Evolutionary conservation across 257 asterid species (phyloP), one percentile per base, ranked within the genome.

Genomic region (Solanum pinnatisectum): DNA sequence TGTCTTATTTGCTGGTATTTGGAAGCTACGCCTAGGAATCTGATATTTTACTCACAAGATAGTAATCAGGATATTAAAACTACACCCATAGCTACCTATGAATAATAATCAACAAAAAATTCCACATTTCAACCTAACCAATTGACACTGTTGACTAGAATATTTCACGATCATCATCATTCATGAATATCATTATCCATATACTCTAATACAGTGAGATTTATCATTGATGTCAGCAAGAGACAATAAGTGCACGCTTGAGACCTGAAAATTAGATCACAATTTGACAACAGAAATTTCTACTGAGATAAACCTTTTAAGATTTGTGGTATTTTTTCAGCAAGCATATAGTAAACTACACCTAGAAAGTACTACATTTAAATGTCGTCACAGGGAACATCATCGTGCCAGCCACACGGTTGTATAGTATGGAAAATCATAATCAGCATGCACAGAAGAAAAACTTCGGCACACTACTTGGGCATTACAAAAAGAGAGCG

Each of bases 281-380:
- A 32, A 71, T 71, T 8, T 32, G 39, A 23, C 78, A 33, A 40
- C 16, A 33, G n/a, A 32, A n/a, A 71, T 71, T 30, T 71, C 42
- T 71, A 32, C 13, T 14, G 8, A 63, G 44, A 74, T 6, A 30
- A 91, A 95, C 98, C 90, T 94, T 92, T 98, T 94, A 20, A 30
- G 30, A 30, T 30, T 30, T 30, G 30, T 30, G 30, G 30, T 30
- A 30, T 30, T 30, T 30, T 30, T 30, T 1, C 30, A 30, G 30
- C 30, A 30, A 30, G 30, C 30, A 30, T 30, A 0, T 8, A 65
- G 10, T 68, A 13, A 27, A 16, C 4, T 4, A 25, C 36, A 67
- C 35, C 18, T 67, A 67, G 36, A 18, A 25, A 59, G 25, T 22
- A 59, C 10, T 59, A 22, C 12, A 59, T 59, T 56, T 59, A 59